These are phyloP conservation scores for Curvularia lunata DNA, from an alignment of 2,329 filamentous ascomycete species.

Conservation along the genomic window DNA sequence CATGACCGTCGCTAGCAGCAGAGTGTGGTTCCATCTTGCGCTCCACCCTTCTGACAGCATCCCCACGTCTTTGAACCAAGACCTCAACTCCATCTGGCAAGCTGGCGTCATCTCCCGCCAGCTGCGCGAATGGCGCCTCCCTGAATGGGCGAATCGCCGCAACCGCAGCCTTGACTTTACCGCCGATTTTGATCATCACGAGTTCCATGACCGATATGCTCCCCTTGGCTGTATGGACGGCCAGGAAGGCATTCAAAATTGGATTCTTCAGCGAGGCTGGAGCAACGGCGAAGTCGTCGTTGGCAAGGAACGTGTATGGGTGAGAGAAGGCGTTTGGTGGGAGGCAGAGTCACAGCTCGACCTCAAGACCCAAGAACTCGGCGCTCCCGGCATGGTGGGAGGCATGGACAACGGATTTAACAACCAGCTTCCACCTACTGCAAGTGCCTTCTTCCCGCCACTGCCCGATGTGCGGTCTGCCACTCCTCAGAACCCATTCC, in stretches of 20 bases:
- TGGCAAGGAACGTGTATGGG: conserved; percentile 92
- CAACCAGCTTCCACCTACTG: conserved; percentile 58
- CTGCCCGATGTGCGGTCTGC: conserved; percentile 63
- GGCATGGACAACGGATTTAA: conserved; percentile 75
- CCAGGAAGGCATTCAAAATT: conserved; percentile 89
- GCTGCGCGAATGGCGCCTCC: conserved; percentile 87
- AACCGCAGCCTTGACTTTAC: conserved; percentile 94
- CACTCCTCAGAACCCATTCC: conserved; percentile 74
- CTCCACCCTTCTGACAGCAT: conserved; percentile 90
- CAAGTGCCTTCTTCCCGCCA: conserved; percentile 70
- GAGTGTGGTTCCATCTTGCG: conserved; percentile 93
- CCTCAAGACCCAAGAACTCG: conserved; percentile 69
- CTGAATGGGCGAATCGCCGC: conserved; percentile 94
- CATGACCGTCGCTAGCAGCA: conserved; percentile 76
- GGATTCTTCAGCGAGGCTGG: conserved; percentile 94
- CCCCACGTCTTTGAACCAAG: conserved; percentile 74
- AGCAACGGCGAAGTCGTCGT: conserved; percentile 96
- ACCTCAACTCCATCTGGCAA: conserved; percentile 86
- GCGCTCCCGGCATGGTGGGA: conserved; percentile 50
- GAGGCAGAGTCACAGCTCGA: conserved; percentile 97
- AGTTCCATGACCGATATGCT: conserved; percentile 84
- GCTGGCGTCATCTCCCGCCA: conserved; percentile 91
- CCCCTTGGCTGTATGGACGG: conserved; percentile 87
- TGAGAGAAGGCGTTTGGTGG: conserved; percentile 95
- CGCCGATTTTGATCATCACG: conserved; percentile 91